Base-by-base conservation (phyloP, 306 rosid genomes). In the Cucurbita maxima region DNA sequence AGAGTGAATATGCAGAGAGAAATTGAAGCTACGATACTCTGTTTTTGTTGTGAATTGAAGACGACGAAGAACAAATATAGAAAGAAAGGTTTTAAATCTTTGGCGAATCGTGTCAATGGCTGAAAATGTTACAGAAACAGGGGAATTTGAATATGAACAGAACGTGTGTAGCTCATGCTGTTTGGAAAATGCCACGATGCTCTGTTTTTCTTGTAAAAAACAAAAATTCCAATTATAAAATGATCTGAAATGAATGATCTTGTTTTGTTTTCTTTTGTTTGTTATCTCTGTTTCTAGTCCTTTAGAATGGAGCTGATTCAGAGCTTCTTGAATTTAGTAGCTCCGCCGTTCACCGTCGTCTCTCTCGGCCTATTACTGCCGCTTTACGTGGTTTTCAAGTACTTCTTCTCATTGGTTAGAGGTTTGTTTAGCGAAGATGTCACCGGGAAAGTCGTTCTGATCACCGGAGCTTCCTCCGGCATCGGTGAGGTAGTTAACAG, bases 381-480 rank as follows among this genome's bases (percentile, higher is more conserved):
- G 44, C 89, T 90, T 0, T 83, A 72, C 62, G 77, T 76, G 58
- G 47, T 80, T 52, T 57, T 82, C 86, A 85, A 72, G 73, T 58
- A 78, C 71, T 79, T 85, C 75, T 62, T 78, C 56, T 85, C 76
- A 40, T 60, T 59, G 55, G 3, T 86, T 1, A 67, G 40, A 60
- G 60, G 40, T 54, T 14, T 85, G 43, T 81, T 85, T 83, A 19
- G 20, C 10, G 94, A 90, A 79, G 76, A 81, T 68, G 69, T 88
- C 7, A 34, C 86, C 6, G 87, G 88, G 15, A 87, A 90, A 73
- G 95, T 90, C 47, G 80, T 90, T 75, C 83, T 87, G 71, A 85
- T 90, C 61, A 88, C 92, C 7, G 88, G 95, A 34, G 92, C 95
- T 76, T 88, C 90, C 75, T 90, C 92, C 5, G 84, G 87, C 8